Evolutionary conservation across 2,329 filamentous ascomycete species (phyloP), one percentile per base, ranked within the genome.

Genomic region (Helotiales sp.): DNA sequence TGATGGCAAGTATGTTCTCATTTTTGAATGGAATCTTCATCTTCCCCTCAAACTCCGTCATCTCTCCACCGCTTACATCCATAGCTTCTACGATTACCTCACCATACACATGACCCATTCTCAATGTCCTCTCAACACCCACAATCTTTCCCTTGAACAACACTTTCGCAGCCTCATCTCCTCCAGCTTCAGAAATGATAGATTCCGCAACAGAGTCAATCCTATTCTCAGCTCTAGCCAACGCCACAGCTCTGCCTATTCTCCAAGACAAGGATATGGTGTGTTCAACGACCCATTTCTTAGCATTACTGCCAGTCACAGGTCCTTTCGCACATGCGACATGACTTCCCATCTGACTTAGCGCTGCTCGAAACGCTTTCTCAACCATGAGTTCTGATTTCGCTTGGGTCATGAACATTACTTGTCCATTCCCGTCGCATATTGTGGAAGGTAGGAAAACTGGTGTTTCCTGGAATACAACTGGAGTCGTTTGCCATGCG

Each of bases 21-120:
- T 89, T 89, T 73, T 88, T 88, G 75, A 89, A 89, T 0, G 86
- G 85, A 52, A 89, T 85, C 67, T 82, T 85, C 67, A 88, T 72
- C 69, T 7, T 74, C 71, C 42, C 71, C 27, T 55, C 30, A 2
- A 24, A 24, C 61, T 68, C 68, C n/a, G 79, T 67, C 7, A 6
- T 44, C 54, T 70, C 56, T 24, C 55, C 76, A 17, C 73, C 72
- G 1, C 76, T 78, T 22, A 42, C 8, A 22, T 52, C 50, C 29
- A 40, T 42, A 10, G 25, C 51, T 57, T 82, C 77, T 54, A 87
- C 81, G 29, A 80, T 76, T 58, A 82, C 81, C 66, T 83, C 81
- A 9, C 83, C 83, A 63, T 85, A 84, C 5, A 81, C 76, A 62
- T 86, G 80, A 0, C 84, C 83, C 65, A 79, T 81, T 59, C 77